Evolutionary conservation across 2,329 filamentous ascomycete genomes (phyloP), one percentile per base, ranked within the genome.

Genomic region (Graphium sp.): DNA sequence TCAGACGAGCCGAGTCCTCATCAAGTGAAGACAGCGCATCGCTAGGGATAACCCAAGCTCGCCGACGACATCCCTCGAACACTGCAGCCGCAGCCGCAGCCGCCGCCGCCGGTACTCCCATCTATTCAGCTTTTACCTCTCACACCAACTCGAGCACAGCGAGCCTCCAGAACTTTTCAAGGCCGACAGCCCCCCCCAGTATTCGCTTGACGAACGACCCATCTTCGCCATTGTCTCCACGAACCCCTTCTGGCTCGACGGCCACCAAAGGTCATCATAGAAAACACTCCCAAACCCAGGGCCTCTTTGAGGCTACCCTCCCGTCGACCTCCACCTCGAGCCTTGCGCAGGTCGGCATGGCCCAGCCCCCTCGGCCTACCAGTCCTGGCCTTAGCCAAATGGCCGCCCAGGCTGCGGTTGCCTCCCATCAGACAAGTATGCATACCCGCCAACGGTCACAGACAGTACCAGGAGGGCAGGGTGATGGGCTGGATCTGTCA

Each of bases 401-500:
- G 37, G 80, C 80, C 22, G 79, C 79, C 12, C 79, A 84, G 50
- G 73, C 79, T 7, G 80, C 80, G 31, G 72, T 78, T 43, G 72
- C 81, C 55, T 67, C 68, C 19, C 66, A 74, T 41, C 61, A 67
- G 42, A 48, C 34, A 53, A 67, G 24, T 70, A 69, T 50, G 25
- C 62, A 66, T 40, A 57, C 48, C 33, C 61, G 80, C 13, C 78
- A 82, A 46, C 67, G 79, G 29, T 84, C 78, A 10, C 74, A 80
- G 47, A 83, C 79, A 0, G 70, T 79, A 7, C 33, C 33, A 10
- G 31, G 30, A 7, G 29, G 7, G 73, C n/a, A n/a, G n/a, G n/a
- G n/a, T n/a, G n/a, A n/a, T n/a, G n/a, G n/a, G n/a, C n/a, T n/a
- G n/a, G n/a, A n/a, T n/a, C n/a, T n/a, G n/a, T n/a, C n/a, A n/a